Evolutionary conservation across 1,284 basidiomycete species (phyloP).

Genomic region (Thecaphora thlaspeos): DNA sequence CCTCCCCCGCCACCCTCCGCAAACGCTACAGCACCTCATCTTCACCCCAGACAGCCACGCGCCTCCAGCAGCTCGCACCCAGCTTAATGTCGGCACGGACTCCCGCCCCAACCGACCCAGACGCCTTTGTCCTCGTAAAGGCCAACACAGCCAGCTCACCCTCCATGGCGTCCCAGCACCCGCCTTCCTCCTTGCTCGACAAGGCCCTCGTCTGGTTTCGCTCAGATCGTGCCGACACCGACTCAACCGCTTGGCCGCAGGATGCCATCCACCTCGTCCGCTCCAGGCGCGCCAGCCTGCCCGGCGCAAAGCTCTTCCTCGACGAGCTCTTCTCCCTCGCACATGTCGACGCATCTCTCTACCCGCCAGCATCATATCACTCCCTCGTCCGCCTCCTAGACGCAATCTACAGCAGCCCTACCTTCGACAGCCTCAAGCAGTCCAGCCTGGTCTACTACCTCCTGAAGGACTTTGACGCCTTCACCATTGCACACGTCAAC

Average conservation of each 20-base stretch:
- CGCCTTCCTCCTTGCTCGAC: background rate
- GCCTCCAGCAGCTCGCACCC: too few relatives aligned
- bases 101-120: too few relatives aligned
- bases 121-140: constrained; percentile 1
- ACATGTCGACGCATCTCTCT: constrained; percentile 22
- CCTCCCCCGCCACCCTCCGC: too few relatives aligned
- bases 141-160: too few relatives aligned
- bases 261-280: constrained; percentile 10
- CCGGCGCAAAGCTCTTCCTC: constrained; percentile 26
- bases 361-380: constrained; percentile 17
- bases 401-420: constrained; percentile 19
- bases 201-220: background rate
- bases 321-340: constrained; percentile 33
- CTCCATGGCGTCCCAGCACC: background rate
- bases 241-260: constrained; percentile 15
- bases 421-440: constrained; percentile 39
- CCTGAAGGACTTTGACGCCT: constrained; percentile 27
- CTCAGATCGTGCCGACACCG: background rate
- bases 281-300: constrained; percentile 7
- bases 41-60: too few relatives aligned
- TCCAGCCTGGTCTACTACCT: constrained; percentile 36
- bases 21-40: too few relatives aligned
- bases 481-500: too few relatives aligned
- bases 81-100: too few relatives aligned
- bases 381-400: constrained; percentile 17